Conservation (phyloP, 495 filamentous ascomycete genomes). For the Aspergillus egyptiacus region DNA sequence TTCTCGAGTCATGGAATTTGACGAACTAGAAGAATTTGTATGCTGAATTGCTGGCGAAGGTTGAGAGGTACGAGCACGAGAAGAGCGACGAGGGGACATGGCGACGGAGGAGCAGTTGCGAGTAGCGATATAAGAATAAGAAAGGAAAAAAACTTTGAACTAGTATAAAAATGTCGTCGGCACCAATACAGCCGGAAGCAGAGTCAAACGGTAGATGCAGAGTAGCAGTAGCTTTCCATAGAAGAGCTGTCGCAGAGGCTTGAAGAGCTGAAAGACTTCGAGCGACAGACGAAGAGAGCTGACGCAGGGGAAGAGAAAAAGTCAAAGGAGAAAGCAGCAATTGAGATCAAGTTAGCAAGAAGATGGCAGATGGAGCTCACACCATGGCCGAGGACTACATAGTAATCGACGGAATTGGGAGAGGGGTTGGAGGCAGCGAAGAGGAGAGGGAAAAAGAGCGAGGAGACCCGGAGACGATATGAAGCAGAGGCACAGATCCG, state of each 20-base stretch:
- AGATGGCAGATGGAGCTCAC: conserved; percentile 29
- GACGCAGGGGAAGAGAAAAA: conserved; percentile 21
- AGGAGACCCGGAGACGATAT: conserved; percentile 17
- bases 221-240: conserved; percentile 16
- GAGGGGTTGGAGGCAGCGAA: conserved; percentile 30
- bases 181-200: not conserved
- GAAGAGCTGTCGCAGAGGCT: conserved; percentile 27
- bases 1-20: conserved; percentile 62
- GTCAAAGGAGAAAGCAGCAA: conserved; percentile 25
- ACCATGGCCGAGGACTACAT: conserved; percentile 41
- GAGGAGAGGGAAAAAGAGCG: conserved; percentile 24
- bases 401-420: conserved; percentile 31
- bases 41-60: conserved; percentile 61
- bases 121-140: conserved; percentile 12
- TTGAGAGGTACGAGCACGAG: conserved; percentile 79
- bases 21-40: conserved; percentile 70
- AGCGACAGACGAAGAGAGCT: conserved; percentile 10
- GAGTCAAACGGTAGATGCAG: not conserved
- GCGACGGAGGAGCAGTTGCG: conserved; percentile 15
- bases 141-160: not conserved
- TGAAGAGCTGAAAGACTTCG: conserved; percentile 14
- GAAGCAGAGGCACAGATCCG: conserved; percentile 32
- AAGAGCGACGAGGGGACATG: conserved; percentile 81
- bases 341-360: conserved; percentile 21
- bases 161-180: conserved; percentile 1